These are phyloP conservation scores for Earliella scabrosa DNA, from an alignment of 1,284 basidiomycete species.

Conservation along the genomic window DNA sequence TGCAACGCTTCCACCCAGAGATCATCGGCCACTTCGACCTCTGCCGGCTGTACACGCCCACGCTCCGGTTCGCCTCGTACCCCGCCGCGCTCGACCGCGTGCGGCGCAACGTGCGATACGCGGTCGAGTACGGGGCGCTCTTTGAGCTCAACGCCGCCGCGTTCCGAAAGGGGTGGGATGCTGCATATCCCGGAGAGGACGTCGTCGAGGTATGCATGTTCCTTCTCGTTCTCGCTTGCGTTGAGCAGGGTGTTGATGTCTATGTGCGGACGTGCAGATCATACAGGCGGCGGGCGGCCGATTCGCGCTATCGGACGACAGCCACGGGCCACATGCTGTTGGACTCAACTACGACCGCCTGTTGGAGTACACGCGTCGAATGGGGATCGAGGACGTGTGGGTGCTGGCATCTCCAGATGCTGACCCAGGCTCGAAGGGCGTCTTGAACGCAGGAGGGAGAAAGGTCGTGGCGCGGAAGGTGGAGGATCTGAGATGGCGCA, in stretches of 20 bases:
- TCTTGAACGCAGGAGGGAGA: conserved; percentile 53
- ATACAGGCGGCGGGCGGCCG: conserved; percentile 72
- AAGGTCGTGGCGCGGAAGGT: conserved; percentile 47
- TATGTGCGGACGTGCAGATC: conserved; percentile 48
- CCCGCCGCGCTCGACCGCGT: conserved; percentile 68
- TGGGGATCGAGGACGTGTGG: conserved; percentile 76
- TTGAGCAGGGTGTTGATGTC: not conserved
- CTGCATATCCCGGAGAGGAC: conserved; percentile 84
- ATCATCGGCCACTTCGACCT: conserved; percentile 95
- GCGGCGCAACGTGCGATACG: conserved; percentile 78
- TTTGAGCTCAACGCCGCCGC: conserved; percentile 96
- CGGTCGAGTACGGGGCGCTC: conserved; percentile 83
- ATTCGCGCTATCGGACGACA: conserved; percentile 93
- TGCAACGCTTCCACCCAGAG: conserved; percentile 80
- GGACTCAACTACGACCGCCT: conserved; percentile 84
- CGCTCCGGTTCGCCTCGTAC: conserved; percentile 55
- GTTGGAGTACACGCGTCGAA: conserved; percentile 66
- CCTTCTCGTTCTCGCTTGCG: not conserved
- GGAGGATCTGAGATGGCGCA: conserved; percentile 57
- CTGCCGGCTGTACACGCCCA: conserved; percentile 80
- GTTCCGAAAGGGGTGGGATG: conserved; percentile 89
- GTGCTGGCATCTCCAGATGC: conserved; percentile 37
- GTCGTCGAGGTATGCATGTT: conserved; percentile 66
- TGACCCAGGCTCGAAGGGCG: conserved; percentile 36
- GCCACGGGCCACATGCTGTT: conserved; percentile 89